A percentile compares a stretch with the other conserved stretches of the same genome.
Evolutionary conservation across 2,329 filamentous ascomycete genomes (phyloP).

Genomic region (Sporothrix pallida): DNA sequence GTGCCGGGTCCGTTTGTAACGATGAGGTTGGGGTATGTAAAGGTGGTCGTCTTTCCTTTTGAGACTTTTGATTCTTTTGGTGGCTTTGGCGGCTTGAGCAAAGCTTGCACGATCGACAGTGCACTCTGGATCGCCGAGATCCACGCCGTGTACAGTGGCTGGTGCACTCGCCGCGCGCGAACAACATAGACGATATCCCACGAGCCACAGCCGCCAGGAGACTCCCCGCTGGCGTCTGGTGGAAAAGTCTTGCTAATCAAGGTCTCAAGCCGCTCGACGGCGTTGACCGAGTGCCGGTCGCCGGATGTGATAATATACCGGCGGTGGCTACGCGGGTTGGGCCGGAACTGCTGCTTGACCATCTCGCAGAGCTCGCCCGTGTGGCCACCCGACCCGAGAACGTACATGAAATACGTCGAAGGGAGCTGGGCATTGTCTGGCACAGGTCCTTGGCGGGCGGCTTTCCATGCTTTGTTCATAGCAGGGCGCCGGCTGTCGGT

Average conservation of each 20-base stretch:
- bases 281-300: constrained; percentile 71
- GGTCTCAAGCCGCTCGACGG: constrained; percentile 68
- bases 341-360: constrained; percentile 65
- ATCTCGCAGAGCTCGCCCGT: constrained; percentile 93
- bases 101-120: constrained; percentile 50
- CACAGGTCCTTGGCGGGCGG: constrained; percentile 30
- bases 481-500: not conserved
- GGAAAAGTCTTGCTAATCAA: constrained; percentile 48
- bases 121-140: constrained; percentile 67
- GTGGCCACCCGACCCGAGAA: constrained; percentile 92
- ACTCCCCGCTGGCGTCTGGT: constrained; percentile 24
- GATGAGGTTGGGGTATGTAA: constrained; percentile 71
- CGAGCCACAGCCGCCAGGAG: constrained; percentile 54
- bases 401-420: constrained; percentile 69
- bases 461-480: constrained; percentile 33
- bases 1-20: constrained; percentile 90
- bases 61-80: not conserved
- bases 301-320: constrained; percentile 83
- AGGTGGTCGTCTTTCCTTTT: not conserved
- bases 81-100: constrained; percentile 42
- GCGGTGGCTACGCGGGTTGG: constrained; percentile 63
- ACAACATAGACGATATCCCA: constrained; percentile 73
- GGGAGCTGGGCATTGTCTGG: constrained; percentile 38
- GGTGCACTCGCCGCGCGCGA: constrained; percentile 81
- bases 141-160: constrained; percentile 75